These are phyloP conservation scores for Rhodotorula sp. DNA, from an alignment of 1,284 basidiomycete genomes.

Conservation along the genomic window DNA sequence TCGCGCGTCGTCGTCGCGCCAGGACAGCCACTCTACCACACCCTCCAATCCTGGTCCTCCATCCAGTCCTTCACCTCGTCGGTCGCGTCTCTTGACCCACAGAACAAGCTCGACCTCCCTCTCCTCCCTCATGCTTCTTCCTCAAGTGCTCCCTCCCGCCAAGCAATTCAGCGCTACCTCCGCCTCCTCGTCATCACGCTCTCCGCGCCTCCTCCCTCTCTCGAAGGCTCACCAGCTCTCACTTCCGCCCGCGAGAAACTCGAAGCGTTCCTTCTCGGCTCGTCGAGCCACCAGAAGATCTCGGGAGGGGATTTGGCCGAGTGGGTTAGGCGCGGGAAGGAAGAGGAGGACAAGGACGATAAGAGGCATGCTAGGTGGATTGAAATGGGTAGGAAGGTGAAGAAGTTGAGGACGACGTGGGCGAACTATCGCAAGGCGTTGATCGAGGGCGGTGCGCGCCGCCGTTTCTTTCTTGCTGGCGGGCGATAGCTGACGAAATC, in stretches of 20 bases:
- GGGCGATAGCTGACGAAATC: too few relatives aligned
- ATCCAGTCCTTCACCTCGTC: constrained; percentile 7
- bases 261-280: constrained; percentile 32
- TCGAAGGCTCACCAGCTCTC: constrained; percentile 7
- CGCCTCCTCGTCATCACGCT: constrained; percentile 31
- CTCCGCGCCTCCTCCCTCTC: constrained; percentile 10
- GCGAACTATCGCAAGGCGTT: constrained; percentile 21
- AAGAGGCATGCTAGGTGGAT: constrained; percentile 16
- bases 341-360: constrained; percentile 16
- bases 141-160: background rate
- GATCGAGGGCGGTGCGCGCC: constrained; percentile 20
- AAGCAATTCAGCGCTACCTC: constrained; percentile 24
- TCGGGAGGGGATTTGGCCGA: constrained; percentile 2
- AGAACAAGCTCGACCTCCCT: constrained; percentile 15
- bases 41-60: background rate
- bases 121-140: constrained; percentile 14
- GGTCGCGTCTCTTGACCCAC: constrained; percentile 17
- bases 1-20: constrained; percentile 11
- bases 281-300: background rate
- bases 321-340: constrained; percentile 3
- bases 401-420: constrained; percentile 32
- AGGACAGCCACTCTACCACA: constrained; percentile 1
- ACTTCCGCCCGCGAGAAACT: constrained; percentile 12
- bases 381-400: constrained; percentile 10
- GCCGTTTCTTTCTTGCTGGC: too few relatives aligned